A percentile compares a stretch with the other conserved stretches of the same genome.
These are phyloP conservation scores for Dispira simplex DNA, from an alignment of 192 early-diverging fungal species.

Conservation along the genomic window DNA sequence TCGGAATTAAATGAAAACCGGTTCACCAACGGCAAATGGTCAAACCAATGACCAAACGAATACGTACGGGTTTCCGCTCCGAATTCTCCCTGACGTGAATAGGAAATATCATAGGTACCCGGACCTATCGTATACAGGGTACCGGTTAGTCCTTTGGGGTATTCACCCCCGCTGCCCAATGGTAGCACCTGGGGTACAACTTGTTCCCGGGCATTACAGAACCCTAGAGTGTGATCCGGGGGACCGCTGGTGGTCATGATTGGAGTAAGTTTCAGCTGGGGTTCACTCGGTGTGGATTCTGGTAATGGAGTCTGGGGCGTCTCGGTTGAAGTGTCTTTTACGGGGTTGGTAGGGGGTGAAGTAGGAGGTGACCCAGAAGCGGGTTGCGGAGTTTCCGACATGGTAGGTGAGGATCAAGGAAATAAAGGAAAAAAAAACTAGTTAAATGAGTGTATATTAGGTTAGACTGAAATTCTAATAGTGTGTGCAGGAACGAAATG, in stretches of 20 bases:
- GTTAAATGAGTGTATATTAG: too few species aligned
- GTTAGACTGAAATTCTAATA: too few species aligned
- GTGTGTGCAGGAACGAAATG: too few species aligned
- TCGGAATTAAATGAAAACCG: slow-evolving; percentile 44
- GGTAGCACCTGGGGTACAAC: slow-evolving; percentile 23
- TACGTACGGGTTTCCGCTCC: slow-evolving; percentile 52
- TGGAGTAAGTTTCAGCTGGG: background rate
- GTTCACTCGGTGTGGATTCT: background rate
- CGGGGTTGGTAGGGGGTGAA: too few species aligned
- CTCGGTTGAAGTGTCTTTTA: background rate
- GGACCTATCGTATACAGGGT: slow-evolving; percentile 51
- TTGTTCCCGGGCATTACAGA: slow-evolving; percentile 36
- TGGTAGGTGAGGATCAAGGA: too few species aligned
- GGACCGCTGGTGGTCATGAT: background rate
- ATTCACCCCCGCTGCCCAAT: slow-evolving; percentile 29
- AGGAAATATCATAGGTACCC: slow-evolving; percentile 47
- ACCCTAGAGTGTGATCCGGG: slow-evolving; percentile 16
- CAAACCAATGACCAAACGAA: slow-evolving; percentile 54
- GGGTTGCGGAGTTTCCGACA: too few species aligned
- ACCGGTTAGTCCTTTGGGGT: slow-evolving; percentile 48
- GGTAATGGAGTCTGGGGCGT: background rate
- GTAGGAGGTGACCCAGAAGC: too few species aligned
- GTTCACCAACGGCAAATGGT: slow-evolving; percentile 53
- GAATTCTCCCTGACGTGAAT: slow-evolving; percentile 38
- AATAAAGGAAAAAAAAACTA: too few species aligned